Base-by-base conservation (phyloP, 441 rosid species). In the Populus hybrid region DNA sequence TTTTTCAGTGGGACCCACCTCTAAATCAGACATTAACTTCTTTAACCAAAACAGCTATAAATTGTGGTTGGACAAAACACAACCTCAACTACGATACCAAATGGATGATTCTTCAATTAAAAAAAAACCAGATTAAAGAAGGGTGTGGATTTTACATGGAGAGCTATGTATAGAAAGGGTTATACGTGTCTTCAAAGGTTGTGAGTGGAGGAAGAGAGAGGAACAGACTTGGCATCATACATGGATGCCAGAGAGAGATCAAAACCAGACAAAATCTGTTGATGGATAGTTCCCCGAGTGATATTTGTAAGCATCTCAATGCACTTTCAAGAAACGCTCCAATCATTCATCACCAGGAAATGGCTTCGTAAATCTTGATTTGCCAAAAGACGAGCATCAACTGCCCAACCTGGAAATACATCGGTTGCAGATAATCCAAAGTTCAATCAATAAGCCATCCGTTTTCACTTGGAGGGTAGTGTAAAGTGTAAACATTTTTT, bases 191-290 rank as follows among this genome's bases (percentile, higher is more conserved):
- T 11, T 8, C 5, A 40, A 23, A n/a, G 36, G 30, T 34, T 66
- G 78, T 40, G 64, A 75, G 53, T 32, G 46, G 57, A 75, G 34
- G 20, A 34, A 30, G 23, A 59, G 24, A 64, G 24, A 35, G 30
- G n/a, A 69, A 36, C 21, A 24, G 59, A 72, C 69, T 34, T 71
- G 77, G 73, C 76, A 79, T 67, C 10, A 74, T 69, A 63, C 38
- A 50, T 50, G 82, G 78, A 65, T 76, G 81, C 77, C 78, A 78
- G 79, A 69, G 67, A 69, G 67, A 10, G 53, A 11, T 14, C 75
- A 69, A 30, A 73, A 38, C 75, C 79, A 82, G 75, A 85, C 76
- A 82, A 80, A 79, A 71, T 40, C 77, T 26, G 73, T 72, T 76
- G 61, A 71, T 38, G 32, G n/a, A 34, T 7, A 76, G 5, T 38